phyloP scores from a whole-genome alignment of 2,329 filamentous ascomycete genomes.

The Arthrobotrys conoides region DNA sequence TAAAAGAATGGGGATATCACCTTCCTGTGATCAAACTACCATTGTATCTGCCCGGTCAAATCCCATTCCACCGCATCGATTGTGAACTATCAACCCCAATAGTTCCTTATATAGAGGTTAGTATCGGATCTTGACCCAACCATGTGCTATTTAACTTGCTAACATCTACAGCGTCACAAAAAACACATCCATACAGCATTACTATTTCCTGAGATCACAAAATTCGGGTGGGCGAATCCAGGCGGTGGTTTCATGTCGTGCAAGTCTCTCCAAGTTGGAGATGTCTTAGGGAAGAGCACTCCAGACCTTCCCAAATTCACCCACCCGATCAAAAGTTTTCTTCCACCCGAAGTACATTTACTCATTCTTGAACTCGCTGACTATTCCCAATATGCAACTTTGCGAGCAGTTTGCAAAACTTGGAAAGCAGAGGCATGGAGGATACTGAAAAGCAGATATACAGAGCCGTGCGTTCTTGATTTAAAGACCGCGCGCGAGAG shows the following conservation, averaged over 20 bases:
- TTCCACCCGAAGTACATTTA: background rate
- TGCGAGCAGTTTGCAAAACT: slow-evolving; percentile 12
- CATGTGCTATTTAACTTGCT: background rate
- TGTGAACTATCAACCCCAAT: slow-evolving; percentile 9
- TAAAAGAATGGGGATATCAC: slow-evolving; percentile 10
- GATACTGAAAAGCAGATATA: slow-evolving; percentile 2
- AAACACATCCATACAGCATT: background rate
- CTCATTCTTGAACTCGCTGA: slow-evolving; percentile 10
- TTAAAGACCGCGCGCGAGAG: too few species aligned
- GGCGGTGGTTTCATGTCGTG: background rate
- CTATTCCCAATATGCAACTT: background rate
- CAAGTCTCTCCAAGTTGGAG: background rate
- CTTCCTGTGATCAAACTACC: slow-evolving; percentile 19
- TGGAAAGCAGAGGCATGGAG: slow-evolving; percentile 17
- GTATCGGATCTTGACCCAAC: background rate
- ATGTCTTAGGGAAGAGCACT: background rate
- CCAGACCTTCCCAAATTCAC: background rate
- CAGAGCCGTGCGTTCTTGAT: background rate
- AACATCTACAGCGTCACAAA: background rate
- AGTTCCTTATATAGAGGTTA: slow-evolving; percentile 6
- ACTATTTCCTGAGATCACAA: background rate
- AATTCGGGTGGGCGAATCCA: too few species aligned
- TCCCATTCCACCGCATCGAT: slow-evolving; percentile 6
- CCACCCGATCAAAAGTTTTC: background rate
- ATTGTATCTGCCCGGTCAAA: background rate